These are phyloP conservation scores for Termitomyces sp. DNA, from an alignment of 768 basidiomycete species.

Conservation along the genomic window DNA sequence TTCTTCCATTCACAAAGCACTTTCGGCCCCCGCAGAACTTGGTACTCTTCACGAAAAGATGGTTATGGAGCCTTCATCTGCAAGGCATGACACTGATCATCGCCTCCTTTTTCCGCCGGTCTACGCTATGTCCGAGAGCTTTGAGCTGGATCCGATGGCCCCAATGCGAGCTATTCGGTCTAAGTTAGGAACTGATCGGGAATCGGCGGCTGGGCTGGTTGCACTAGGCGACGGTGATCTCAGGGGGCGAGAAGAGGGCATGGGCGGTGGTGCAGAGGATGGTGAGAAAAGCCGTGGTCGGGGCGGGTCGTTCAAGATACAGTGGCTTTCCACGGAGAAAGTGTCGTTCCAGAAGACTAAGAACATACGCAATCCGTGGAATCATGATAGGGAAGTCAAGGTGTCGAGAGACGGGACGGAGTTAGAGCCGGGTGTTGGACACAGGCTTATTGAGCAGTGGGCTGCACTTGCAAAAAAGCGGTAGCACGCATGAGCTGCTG, in stretches of 20 bases:
- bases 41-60: constrained; percentile 28
- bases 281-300: constrained; percentile 60
- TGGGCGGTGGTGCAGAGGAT: not conserved
- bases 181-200: constrained; percentile 2
- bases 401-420: constrained; percentile 91
- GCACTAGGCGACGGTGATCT: constrained; percentile 3
- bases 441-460: constrained; percentile 70
- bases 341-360: constrained; percentile 74
- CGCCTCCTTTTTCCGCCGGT: constrained; percentile 3
- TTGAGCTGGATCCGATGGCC: constrained; percentile 35
- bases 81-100: constrained; percentile 27
- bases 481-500: not conserved
- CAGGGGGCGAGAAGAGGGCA: constrained; percentile 11
- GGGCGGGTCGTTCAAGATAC: constrained; percentile 77
- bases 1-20: constrained; percentile 6
- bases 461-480: constrained; percentile 24
- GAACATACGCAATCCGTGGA: constrained; percentile 90
- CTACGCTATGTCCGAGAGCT: constrained; percentile 7
- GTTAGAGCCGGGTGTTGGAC: constrained; percentile 74
- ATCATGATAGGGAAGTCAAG: constrained; percentile 76
- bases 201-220: constrained; percentile 11
- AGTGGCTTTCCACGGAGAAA: constrained; percentile 72
- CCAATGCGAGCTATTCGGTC: constrained; percentile 31
- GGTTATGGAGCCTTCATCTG: constrained; percentile 14
- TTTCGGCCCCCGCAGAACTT: constrained; percentile 54